phyloP scores from a whole-genome alignment of 371 early-diverging fungal species.

The Blakeslea trispora region DNA sequence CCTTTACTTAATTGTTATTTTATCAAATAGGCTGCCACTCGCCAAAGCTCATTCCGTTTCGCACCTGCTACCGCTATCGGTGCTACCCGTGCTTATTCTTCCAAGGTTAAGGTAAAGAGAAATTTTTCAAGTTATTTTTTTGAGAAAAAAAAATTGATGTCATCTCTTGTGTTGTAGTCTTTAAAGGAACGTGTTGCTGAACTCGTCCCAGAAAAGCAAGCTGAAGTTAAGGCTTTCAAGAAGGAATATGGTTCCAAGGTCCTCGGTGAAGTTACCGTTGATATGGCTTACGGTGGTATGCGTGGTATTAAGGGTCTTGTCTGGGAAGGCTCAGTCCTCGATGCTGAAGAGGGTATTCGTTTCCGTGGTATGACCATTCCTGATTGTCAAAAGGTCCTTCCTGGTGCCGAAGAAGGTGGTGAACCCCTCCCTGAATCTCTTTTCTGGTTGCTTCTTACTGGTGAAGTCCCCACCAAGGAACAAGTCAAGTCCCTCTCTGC shows the following conservation, averaged over 20 bases:
- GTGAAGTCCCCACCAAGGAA: conserved; percentile 94
- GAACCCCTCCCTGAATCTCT: conserved; percentile 98
- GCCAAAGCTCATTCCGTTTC: conserved; percentile 39
- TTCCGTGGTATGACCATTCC: conserved; percentile 97
- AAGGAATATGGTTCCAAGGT: conserved; percentile 87
- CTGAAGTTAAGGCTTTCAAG: conserved; percentile 92
- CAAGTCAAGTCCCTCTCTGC: conserved; percentile 90
- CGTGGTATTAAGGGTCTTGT: conserved; percentile 98
- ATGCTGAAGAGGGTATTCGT: conserved; percentile 98
- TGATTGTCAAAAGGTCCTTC: conserved; percentile 92
- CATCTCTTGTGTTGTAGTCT: conserved; percentile 37
- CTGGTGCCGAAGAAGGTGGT: conserved; percentile 81
- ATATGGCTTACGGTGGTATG: conserved; percentile 98
- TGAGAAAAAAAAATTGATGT: neutral
- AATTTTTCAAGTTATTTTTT: neutral
- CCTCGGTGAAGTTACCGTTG: conserved; percentile 94
- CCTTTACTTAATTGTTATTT: conserved; percentile 1
- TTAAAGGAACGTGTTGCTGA: conserved; percentile 94
- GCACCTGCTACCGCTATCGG: conserved; percentile 41
- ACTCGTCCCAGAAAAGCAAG: conserved; percentile 92
- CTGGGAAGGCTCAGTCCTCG: conserved; percentile 97
- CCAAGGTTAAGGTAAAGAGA: conserved; percentile 44
- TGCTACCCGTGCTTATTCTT: conserved; percentile 44
- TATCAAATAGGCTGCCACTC: conserved; percentile 33
- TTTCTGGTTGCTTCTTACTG: conserved; percentile 97